phyloP scores from a whole-genome alignment of 2,329 filamentous ascomycete genomes.

The Chaetomiaceae sp. region DNA sequence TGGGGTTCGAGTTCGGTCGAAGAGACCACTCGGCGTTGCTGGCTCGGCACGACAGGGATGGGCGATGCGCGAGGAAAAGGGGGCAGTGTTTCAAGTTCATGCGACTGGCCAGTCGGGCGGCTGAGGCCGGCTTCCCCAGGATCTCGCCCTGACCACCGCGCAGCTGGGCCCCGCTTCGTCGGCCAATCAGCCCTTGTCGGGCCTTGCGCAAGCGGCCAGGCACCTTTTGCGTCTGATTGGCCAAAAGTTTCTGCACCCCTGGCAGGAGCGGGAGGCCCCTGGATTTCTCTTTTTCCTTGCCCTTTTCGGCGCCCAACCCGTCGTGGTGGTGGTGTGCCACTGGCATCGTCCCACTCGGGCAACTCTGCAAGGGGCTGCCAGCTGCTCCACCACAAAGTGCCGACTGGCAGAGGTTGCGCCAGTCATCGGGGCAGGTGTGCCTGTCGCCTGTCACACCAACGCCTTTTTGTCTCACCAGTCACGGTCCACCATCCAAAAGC shows the following conservation, averaged over 20 bases:
- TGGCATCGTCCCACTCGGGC: conserved; percentile 8
- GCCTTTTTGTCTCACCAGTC: conserved; percentile 13
- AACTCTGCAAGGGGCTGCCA: neutral
- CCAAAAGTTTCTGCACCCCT: conserved; percentile 7
- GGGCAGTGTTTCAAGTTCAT: conserved; percentile 26
- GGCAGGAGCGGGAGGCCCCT: conserved; percentile 5
- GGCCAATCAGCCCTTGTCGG: conserved; percentile 17
- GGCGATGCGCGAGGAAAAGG: conserved; percentile 11
- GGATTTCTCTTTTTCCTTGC: conserved; percentile 9
- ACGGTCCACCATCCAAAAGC: conserved; percentile 1
- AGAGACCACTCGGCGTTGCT: neutral
- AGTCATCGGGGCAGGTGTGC: neutral
- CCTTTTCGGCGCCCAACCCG: neutral
- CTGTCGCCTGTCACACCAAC: conserved; percentile 12
- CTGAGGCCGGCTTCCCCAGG: conserved; percentile 22
- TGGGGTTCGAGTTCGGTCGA: no score
- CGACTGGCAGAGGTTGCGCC: conserved; percentile 1
- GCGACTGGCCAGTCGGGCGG: conserved; percentile 20
- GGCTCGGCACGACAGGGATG: conserved; percentile 4
- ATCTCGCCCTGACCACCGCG: conserved; percentile 16
- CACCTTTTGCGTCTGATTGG: conserved; percentile 19
- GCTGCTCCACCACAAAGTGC: conserved; percentile 11
- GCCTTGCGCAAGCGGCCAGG: conserved; percentile 17
- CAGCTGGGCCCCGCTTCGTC: neutral
- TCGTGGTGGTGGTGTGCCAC: neutral